phyloP scores from a whole-genome alignment of 441 rosid species.

The Corymbia calophylla region DNA sequence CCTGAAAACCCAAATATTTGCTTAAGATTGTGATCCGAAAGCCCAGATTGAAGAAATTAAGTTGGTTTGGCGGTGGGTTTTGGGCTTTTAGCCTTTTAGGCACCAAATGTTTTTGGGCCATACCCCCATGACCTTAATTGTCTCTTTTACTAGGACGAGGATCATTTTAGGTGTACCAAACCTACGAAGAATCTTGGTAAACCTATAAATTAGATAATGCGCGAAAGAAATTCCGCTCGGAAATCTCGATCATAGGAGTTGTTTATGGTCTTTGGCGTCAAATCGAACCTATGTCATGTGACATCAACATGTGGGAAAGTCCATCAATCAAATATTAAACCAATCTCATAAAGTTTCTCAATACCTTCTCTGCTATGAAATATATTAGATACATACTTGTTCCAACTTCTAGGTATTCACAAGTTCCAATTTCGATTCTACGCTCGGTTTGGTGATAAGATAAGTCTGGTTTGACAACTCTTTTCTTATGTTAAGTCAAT shows the following conservation, averaged over 20 bases:
- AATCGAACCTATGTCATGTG: background rate
- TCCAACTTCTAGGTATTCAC: background rate
- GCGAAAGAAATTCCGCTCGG: background rate
- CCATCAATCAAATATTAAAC: background rate
- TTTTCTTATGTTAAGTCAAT: background rate
- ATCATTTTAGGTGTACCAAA: background rate
- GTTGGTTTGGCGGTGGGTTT: background rate
- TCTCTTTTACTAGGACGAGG: background rate
- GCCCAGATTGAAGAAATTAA: background rate
- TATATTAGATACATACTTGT: background rate
- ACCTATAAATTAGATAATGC: background rate
- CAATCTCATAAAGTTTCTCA: background rate
- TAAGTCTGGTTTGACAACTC: background rate
- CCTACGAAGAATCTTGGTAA: background rate
- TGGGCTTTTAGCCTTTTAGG: background rate
- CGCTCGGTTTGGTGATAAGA: rapidly evolving
- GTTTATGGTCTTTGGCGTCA: background rate
- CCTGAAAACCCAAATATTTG: background rate
- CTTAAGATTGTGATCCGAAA: background rate
- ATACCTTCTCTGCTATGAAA: no score
- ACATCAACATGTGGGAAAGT: background rate
- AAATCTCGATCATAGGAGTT: background rate
- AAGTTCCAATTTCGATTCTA: background rate
- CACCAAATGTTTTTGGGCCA: background rate
- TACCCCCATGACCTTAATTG: background rate